Conservation (phyloP, 192 early-diverging fungal species). For the Entophlyctis luteolus region DNA sequence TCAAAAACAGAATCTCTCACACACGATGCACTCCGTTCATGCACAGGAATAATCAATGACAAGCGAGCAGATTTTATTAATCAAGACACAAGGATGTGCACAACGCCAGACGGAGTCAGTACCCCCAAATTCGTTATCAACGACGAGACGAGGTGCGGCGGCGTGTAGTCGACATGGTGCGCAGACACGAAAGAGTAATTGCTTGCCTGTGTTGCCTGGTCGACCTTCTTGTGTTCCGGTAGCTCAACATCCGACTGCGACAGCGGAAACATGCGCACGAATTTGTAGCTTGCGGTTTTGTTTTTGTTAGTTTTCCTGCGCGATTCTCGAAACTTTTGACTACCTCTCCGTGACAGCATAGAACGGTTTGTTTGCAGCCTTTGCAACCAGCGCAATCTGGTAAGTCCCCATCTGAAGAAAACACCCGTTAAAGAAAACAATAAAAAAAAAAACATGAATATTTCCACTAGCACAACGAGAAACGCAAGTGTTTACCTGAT, state of each 20-base stretch:
- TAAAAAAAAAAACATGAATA: conserved; percentile 16
- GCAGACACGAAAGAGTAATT: conserved; percentile 29
- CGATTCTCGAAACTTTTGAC: too few species aligned
- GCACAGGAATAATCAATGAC: too few species aligned
- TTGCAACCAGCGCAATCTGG: conserved; percentile 91
- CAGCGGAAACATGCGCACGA: conserved; percentile 90
- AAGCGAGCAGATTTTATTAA: too few species aligned
- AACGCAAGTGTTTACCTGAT: conserved; percentile 74
- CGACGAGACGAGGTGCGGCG: conserved; percentile 79
- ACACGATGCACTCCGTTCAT: too few species aligned
- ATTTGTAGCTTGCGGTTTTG: conserved; percentile 74
- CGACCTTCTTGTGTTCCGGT: conserved; percentile 11
- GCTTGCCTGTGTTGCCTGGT: conserved; percentile 51
- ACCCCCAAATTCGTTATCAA: conserved; percentile 85
- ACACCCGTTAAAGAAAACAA: too few species aligned
- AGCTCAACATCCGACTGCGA: conserved; percentile 82
- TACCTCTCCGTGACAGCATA: conserved; percentile 92
- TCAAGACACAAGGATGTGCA: conserved; percentile 19
- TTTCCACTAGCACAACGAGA: too few species aligned
- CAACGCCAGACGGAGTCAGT: conserved; percentile 79
- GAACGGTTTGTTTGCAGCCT: conserved; percentile 89
- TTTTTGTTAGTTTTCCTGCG: neutral
- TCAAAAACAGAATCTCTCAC: too few species aligned
- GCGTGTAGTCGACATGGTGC: conserved; percentile 77
- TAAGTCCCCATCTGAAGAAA: conserved; percentile 79